A percentile compares a stretch with the other conserved stretches of the same genome.
Conservation (phyloP, 768 basidiomycete species). For the Sarcodon aspratus region DNA sequence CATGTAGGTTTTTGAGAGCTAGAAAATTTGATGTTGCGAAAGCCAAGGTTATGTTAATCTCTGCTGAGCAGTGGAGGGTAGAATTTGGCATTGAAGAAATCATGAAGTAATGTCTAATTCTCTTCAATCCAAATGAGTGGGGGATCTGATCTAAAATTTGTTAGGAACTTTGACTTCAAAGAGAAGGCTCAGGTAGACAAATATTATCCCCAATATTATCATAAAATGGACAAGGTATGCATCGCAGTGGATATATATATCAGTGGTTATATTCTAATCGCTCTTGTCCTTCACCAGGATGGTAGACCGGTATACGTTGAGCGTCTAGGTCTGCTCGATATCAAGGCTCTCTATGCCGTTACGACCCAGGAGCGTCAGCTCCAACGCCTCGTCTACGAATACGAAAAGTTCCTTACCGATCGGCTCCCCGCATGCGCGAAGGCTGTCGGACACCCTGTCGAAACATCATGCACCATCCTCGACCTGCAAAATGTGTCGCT, state of each 20-base stretch:
- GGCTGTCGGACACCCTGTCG: constrained; percentile 75
- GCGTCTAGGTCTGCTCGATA: constrained; percentile 81
- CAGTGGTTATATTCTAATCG: not conserved
- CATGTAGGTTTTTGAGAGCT: constrained; percentile 74
- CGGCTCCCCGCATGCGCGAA: constrained; percentile 74
- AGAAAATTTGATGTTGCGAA: constrained; percentile 81
- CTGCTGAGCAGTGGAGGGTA: constrained; percentile 83
- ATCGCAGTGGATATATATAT: not conserved
- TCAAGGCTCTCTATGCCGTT: constrained; percentile 66
- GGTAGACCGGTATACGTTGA: constrained; percentile 96
- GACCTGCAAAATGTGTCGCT: constrained; percentile 69
- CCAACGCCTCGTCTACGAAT: constrained; percentile 82
- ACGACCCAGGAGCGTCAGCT: constrained; percentile 86
- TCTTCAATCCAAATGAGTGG: not conserved
- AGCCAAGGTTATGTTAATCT: constrained; percentile 76
- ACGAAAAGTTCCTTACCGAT: constrained; percentile 76
- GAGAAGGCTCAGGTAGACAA: constrained; percentile 79
- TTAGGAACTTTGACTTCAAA: constrained; percentile 75
- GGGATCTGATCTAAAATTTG: not conserved
- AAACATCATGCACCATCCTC: constrained; percentile 96
- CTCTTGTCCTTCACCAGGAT: constrained; percentile 38
- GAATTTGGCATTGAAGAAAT: constrained; percentile 76
- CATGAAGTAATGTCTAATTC: constrained; percentile 34
- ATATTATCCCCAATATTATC: constrained; percentile 94
- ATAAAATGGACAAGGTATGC: constrained; percentile 85